These are phyloP conservation scores for Colletotrichum sp. DNA, from an alignment of 2,329 filamentous ascomycete species.

Conservation along the genomic window DNA sequence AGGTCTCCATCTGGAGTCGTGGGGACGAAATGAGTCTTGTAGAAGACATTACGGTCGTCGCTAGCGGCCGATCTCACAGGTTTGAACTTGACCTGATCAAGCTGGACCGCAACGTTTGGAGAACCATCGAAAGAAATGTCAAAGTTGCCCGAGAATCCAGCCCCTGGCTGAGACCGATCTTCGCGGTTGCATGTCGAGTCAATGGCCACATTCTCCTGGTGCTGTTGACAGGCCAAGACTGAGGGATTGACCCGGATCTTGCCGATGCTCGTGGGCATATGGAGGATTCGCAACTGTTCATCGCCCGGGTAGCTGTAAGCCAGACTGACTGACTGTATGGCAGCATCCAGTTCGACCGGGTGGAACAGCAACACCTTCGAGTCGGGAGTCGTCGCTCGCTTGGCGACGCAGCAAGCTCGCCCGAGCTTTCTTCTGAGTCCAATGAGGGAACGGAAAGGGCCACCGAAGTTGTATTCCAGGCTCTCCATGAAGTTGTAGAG, in stretches of 20 bases:
- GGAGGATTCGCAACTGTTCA: constrained; percentile 31
- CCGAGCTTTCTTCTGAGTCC: not conserved
- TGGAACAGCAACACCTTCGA: constrained; percentile 25
- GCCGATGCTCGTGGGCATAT: constrained; percentile 32
- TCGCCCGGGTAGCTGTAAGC: constrained; percentile 36
- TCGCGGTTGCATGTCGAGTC: not conserved
- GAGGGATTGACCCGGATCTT: constrained; percentile 4
- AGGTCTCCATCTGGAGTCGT: constrained; percentile 13
- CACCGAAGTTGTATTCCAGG: not conserved
- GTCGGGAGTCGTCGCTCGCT: constrained; percentile 10
- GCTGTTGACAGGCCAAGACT: not conserved
- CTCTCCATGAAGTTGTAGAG: not conserved
- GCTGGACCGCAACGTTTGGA: not conserved
- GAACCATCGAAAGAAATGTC: not conserved
- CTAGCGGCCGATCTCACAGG: not conserved
- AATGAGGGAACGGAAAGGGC: not conserved
- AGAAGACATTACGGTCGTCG: not conserved
- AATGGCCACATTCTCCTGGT: not conserved
- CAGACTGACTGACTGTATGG: constrained; percentile 36
- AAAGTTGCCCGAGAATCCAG: constrained; percentile 5
- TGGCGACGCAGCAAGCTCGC: not conserved
- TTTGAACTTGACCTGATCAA: not conserved
- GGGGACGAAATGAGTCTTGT: constrained; percentile 1
- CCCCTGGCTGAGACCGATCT: not conserved
- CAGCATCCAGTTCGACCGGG: constrained; percentile 35